Evolutionary conservation across 2,329 filamentous ascomycete species (phyloP).

Genomic region (Ophidiomyces ophidiicola): DNA sequence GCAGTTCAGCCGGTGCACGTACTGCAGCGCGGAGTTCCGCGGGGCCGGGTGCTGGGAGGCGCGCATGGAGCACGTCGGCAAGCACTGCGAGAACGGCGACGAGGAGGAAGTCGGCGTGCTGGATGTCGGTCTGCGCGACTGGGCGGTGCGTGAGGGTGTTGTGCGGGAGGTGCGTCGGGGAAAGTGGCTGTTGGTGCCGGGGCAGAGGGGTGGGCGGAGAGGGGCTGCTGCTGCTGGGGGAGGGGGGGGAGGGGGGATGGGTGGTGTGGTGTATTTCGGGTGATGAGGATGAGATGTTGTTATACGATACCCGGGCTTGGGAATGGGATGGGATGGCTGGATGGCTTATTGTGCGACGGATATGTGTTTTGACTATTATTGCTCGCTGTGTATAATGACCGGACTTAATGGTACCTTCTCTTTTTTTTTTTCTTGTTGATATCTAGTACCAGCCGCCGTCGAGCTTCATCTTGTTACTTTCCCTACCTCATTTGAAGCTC

Average conservation of each 20-base stretch:
- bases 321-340: no score
- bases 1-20: constrained; percentile 44
- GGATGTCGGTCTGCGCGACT: constrained; percentile 30
- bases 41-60: constrained; percentile 61
- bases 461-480: no score
- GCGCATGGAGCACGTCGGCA: constrained; percentile 76
- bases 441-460: no score
- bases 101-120: constrained; percentile 27
- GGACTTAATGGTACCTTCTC: no score
- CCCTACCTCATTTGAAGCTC: no score
- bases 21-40: constrained; percentile 50
- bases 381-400: no score
- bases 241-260: background rate
- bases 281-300: no score
- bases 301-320: no score
- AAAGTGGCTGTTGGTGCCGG: constrained; percentile 1
- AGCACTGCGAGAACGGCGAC: constrained; percentile 57
- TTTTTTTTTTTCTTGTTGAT: no score
- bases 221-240: background rate
- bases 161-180: constrained; percentile 4
- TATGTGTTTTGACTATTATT: no score
- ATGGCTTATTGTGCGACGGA: no score
- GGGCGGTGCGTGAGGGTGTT: constrained; percentile 30
- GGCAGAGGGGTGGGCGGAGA: background rate
- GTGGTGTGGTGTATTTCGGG: constrained; percentile 3